A percentile compares a stretch with the other conserved stretches of the same genome.
These are phyloP conservation scores for Ormosia semicastrata DNA, from an alignment of 306 rosid species.

Conservation along the genomic window DNA sequence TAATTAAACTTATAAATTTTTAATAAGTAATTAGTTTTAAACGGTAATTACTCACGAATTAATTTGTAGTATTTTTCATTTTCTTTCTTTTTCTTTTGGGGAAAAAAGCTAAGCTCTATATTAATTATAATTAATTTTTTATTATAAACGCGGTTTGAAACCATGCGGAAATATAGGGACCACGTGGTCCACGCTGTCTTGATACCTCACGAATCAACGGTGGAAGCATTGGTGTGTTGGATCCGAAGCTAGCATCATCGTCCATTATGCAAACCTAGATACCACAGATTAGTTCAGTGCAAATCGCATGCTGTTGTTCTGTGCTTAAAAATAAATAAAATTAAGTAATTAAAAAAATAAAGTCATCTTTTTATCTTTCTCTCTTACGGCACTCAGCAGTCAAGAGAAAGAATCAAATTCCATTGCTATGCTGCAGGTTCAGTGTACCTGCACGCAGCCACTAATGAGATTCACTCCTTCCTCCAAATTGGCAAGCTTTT, in stretches of 20 bases:
- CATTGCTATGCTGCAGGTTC: slow-evolving; percentile 28
- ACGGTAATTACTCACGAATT: too few species aligned
- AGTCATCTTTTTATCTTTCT: not conserved
- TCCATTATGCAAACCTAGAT: not conserved
- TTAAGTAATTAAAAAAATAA: too few species aligned
- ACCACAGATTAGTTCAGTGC: not conserved
- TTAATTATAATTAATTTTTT: too few species aligned
- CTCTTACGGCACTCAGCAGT: not conserved
- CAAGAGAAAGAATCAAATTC: slow-evolving; percentile 9
- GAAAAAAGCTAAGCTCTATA: too few species aligned
- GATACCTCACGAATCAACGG: not conserved
- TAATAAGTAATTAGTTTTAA: too few species aligned
- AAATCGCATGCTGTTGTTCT: not conserved
- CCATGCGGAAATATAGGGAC: not conserved
- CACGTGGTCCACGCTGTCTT: not conserved
- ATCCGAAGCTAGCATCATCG: not conserved
- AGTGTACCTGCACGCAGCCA: slow-evolving; percentile 44
- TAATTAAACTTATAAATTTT: too few species aligned
- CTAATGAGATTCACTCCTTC: slow-evolving; percentile 31
- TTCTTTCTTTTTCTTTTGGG: too few species aligned
- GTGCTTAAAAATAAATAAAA: too few species aligned
- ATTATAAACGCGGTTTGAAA: not conserved
- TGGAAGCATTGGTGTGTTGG: not conserved
- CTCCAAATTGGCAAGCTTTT: slow-evolving; percentile 14
- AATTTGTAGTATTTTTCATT: too few species aligned